Conservation (phyloP, 768 basidiomycete species). For the Pholiota conissans region DNA sequence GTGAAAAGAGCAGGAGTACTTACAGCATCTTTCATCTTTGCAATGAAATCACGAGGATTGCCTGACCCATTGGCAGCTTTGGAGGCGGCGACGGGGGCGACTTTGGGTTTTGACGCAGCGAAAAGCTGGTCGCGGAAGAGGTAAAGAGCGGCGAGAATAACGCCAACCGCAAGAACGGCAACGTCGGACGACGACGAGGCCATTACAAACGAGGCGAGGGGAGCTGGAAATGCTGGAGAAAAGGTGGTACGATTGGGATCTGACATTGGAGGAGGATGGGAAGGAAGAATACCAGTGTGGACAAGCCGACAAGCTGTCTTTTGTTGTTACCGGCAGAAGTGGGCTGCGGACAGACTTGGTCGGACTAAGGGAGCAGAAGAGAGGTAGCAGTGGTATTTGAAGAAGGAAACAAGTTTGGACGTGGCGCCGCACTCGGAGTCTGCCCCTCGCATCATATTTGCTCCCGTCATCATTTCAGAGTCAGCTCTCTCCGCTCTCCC, state of each 20-base stretch:
- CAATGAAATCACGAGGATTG: slow-evolving; percentile 92
- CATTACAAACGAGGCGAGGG: slow-evolving; percentile 48
- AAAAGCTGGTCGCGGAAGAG: slow-evolving; percentile 86
- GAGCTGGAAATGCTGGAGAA: slow-evolving; percentile 37
- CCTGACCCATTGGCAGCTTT: slow-evolving; percentile 65
- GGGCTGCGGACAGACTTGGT: slow-evolving; percentile 10
- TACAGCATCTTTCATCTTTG: slow-evolving; percentile 93
- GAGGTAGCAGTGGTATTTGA: slow-evolving; percentile 23
- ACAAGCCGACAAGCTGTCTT: slow-evolving; percentile 22
- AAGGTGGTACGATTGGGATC: slow-evolving; percentile 37
- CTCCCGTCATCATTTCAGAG: slow-evolving; percentile 11
- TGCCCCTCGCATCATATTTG: slow-evolving; percentile 18
- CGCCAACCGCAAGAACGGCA: slow-evolving; percentile 69
- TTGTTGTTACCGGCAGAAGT: slow-evolving; percentile 15
- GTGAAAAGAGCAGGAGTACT: slow-evolving; percentile 30
- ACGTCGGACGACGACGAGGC: slow-evolving; percentile 70
- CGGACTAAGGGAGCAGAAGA: slow-evolving; percentile 14
- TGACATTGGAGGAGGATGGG: slow-evolving; percentile 25
- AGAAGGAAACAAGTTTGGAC: slow-evolving; percentile 20
- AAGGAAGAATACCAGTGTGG: slow-evolving; percentile 26
- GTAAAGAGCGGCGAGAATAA: slow-evolving; percentile 74
- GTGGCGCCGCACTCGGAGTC: slow-evolving; percentile 23
- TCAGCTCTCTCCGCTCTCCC: slow-evolving; percentile 2
- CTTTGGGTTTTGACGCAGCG: slow-evolving; percentile 62
- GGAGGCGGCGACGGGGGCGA: slow-evolving; percentile 41